phyloP scores from a whole-genome alignment of 2,329 filamentous ascomycete species.

The Curvularia eragrostidis region DNA sequence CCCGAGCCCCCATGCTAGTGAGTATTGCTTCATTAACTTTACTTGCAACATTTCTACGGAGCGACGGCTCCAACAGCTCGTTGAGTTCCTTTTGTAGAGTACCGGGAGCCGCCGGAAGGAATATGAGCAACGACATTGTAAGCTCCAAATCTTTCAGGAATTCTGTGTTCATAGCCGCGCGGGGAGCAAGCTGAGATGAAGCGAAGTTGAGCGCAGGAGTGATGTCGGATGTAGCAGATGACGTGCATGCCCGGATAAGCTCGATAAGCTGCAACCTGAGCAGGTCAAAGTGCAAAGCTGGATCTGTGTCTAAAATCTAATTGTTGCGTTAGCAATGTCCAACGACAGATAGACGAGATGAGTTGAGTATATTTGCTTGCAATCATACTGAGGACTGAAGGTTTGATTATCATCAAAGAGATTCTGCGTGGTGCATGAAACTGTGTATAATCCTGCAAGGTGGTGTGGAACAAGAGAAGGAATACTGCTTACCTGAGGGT shows the following conservation, averaged over 20 bases:
- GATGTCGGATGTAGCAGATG: constrained; percentile 73
- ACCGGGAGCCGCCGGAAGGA: constrained; percentile 67
- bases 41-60: constrained; percentile 83
- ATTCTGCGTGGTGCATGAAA: constrained; percentile 99
- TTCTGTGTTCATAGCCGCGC: constrained; percentile 78
- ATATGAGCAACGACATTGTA: constrained; percentile 91
- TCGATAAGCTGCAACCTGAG: constrained; percentile 92
- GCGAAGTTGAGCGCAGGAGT: constrained; percentile 84
- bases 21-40: constrained; percentile 90
- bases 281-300: constrained; percentile 85
- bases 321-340: constrained; percentile 32
- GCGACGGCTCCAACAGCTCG: constrained; percentile 76
- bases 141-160: constrained; percentile 88
- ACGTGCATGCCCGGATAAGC: constrained; percentile 79
- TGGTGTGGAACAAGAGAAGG: constrained; percentile 5
- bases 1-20: constrained; percentile 71
- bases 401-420: constrained; percentile 84
- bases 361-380: constrained; percentile 24
- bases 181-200: constrained; percentile 82
- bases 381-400: constrained; percentile 89
- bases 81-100: constrained; percentile 77
- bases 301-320: constrained; percentile 86
- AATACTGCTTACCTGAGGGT: constrained; percentile 77
- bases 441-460: constrained; percentile 88
- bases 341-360: constrained; percentile 12